Base-by-base conservation (phyloP, 2,329 filamentous ascomycete genomes). In the Thielaviopsis euricoi region DNA sequence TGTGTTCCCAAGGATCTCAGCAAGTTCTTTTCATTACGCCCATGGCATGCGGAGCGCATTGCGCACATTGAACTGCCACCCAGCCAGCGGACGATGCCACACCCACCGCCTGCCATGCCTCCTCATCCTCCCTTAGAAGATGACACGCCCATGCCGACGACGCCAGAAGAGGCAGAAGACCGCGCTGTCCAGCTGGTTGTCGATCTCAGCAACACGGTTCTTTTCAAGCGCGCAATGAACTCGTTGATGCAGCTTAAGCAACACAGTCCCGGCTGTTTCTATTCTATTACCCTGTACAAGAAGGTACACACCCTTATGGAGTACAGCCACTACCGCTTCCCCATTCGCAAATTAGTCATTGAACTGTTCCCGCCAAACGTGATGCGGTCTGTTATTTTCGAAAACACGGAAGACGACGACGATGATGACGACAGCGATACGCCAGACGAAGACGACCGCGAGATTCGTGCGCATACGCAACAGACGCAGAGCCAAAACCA, bases 341-440 rank as follows among this genome's bases (percentile, higher is more conserved):
- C 85, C 1, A 86, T 94, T 26, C 85, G 91, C 61, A 84, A 91
- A 52, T 90, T 95, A 71, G 86, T 95, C 40, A 83, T 97, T 60
- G 93, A 97, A 67, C 73, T 98, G 22, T 98, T 98, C 65, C 91
- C 97, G 66, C 93, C 91, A 71, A 84, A 81, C 60, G 87, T 97
- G 50, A 77, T 97, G 71, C 78, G 89, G 62, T 81, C 82, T 63
- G 87, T 96, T 61, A 86, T 98, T 13, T 83, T 95, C 59, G 85
- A 86, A 21, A 58, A 54, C 29, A 43, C 50, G 17, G 71, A 71
- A 12, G 85, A 48, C 3, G 43, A 71, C 10, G 85, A 33, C 25
- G 25, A 87, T 21, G 83, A 87, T 21, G 83, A 86, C 55, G 86
- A 88, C 55, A 70, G 67, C 37, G 69, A 67, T 40, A 70, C 70